Base-by-base conservation (phyloP, 768 basidiomycete genomes). In the Termitomyces sp. region DNA sequence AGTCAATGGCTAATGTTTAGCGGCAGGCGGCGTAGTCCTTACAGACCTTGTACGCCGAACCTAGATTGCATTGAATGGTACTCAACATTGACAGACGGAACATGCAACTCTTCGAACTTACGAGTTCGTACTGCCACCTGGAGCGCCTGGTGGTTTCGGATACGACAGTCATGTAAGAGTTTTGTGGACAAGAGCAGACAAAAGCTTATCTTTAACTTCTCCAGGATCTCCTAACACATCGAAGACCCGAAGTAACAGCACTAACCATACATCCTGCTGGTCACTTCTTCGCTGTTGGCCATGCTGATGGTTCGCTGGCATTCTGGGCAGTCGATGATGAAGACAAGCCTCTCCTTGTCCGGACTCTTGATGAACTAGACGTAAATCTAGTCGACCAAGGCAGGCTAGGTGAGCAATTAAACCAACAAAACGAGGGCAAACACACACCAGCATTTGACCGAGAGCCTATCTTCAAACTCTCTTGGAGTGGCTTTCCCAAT, bases 281-380 rank as follows among this genome's bases (percentile, higher is more conserved):
- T 0, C 87, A 92, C 61, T 79, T 92, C 62, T 89, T 96, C 62
- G 91, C 84, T 22, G 88, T 85, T 13, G 94, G 94, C 0, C 83
- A 95, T 68, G 79, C 84, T 18, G 94, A 96, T 71, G 93, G 94
- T 8, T 87, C 84, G 55, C 81, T 96, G 36, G 84, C 88, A 5
- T 91, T 95, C 70, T 94, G 92, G 89, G 87, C 90, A 0, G 75
- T 88, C 2, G 87, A 90, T 49, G 92, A 95, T 64, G 83, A 89
- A 63, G 87, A 89, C 59, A 84, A 84, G 56, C 89, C 93, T 0
- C 74, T 96, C 22, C 77, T 88, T 54, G 90, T 92, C 24, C 79
- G 88, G 48, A 94, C 92, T 1, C 70, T 94, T 51, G 81, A 85
- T 44, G 69, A 74, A 9, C 73, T 74, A 11, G 77, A 87, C 60